Percentiles rank a stretch among this genome's conserved stretches.
Evolutionary conservation across 176 grass and related monocot species (phyloP).

Genomic region (Aegilops sharonensis): DNA sequence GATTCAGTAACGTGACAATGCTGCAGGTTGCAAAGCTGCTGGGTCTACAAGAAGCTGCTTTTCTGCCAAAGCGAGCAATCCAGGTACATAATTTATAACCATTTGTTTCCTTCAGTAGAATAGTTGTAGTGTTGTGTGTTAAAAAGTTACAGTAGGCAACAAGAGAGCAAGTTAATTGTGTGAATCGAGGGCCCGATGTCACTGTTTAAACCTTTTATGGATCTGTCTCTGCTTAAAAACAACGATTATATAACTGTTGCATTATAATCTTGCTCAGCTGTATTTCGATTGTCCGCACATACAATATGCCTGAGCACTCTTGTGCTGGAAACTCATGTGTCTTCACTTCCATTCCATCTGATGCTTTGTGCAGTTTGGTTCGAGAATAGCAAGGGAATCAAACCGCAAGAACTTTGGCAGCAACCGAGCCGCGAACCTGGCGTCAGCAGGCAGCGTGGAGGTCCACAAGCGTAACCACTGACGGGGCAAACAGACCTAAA

Average conservation of each 20-base stretch:
- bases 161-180: background rate
- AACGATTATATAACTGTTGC: background rate
- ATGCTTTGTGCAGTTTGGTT: slow-evolving; percentile 61
- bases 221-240: background rate
- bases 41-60: slow-evolving; percentile 68
- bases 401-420: slow-evolving; percentile 88
- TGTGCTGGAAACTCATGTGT: background rate
- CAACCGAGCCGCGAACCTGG: slow-evolving; percentile 88
- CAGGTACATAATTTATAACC: slow-evolving; percentile 55
- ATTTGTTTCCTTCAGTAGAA: background rate
- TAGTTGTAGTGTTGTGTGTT: background rate
- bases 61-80: slow-evolving; percentile 87
- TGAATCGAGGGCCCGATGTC: background rate
- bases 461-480: slow-evolving; percentile 43
- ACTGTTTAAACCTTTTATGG: background rate
- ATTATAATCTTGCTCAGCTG: background rate
- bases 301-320: background rate
- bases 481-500: background rate
- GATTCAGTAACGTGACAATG: background rate
- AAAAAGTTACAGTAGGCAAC: background rate
- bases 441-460: slow-evolving; percentile 76
- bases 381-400: slow-evolving; percentile 88
- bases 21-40: slow-evolving; percentile 77
- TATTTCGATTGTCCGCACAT: background rate
- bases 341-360: background rate